Evolutionary conservation across 805 yeast genomes (phyloP).

Genomic region (Wickerhamomyces rabaulensis): DNA sequence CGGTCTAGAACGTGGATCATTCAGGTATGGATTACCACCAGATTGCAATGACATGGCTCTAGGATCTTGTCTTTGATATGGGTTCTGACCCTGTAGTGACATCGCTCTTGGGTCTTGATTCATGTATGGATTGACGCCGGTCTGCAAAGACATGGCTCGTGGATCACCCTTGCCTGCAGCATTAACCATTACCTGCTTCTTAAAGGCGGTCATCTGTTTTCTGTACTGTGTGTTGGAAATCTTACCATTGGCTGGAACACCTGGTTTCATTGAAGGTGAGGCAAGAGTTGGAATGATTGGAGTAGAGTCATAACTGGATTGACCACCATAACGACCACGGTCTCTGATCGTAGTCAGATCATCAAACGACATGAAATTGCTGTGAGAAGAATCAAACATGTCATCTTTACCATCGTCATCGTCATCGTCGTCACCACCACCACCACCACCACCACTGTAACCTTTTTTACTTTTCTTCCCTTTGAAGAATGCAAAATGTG

Average conservation of each 20-base stretch:
- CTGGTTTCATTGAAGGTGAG: constrained; percentile 23
- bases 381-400: constrained; percentile 26
- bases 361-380: constrained; percentile 47
- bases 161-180: constrained; percentile 41
- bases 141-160: constrained; percentile 41
- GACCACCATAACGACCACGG: constrained; percentile 59
- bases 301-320: constrained; percentile 47
- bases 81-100: constrained; percentile 36
- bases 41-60: constrained; percentile 33
- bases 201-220: constrained; percentile 62
- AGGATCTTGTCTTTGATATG: constrained; percentile 11
- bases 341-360: constrained; percentile 62
- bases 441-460: constrained; percentile 26
- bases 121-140: constrained; percentile 19
- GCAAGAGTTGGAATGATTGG: constrained; percentile 73
- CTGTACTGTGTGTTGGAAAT: constrained; percentile 58
- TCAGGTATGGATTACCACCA: constrained; percentile 27
- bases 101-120: constrained; percentile 25
- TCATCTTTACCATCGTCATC: constrained; percentile 36
- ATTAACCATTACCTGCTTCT: constrained; percentile 47
- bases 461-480: constrained; percentile 8
- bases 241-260: constrained; percentile 13
- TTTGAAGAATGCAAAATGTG: constrained; percentile 10
- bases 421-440: constrained; percentile 28
- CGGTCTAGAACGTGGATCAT: constrained; percentile 15